A percentile compares a stretch with the other conserved stretches of the same genome.
Evolutionary conservation across 2,329 filamentous ascomycete genomes (phyloP).

Genomic region (Myotisia sp.): DNA sequence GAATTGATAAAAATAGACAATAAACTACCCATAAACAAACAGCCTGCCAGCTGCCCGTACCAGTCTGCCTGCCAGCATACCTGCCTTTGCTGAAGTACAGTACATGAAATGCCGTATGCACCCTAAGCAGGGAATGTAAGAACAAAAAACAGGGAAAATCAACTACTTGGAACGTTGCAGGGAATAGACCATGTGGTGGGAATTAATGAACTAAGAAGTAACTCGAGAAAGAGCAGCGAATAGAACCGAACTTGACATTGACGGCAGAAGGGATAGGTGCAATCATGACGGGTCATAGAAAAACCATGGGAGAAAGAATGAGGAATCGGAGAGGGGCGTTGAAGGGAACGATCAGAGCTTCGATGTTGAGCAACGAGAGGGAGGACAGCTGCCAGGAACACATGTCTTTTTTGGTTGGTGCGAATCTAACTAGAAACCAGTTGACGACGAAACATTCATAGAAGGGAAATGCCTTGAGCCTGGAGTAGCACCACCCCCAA

Average conservation of each 20-base stretch:
- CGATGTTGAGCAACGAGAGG: too few species aligned
- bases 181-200: too few species aligned
- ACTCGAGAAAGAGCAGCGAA: neutral
- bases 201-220: slow-evolving; percentile 2
- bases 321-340: neutral
- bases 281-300: neutral
- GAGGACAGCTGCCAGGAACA: too few species aligned
- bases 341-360: slow-evolving; percentile 5
- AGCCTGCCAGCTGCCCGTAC: slow-evolving; percentile 12
- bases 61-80: slow-evolving; percentile 11
- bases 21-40: slow-evolving; percentile 10
- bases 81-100: slow-evolving; percentile 17
- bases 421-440: slow-evolving; percentile 25
- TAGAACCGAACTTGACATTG: neutral
- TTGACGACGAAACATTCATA: slow-evolving; percentile 19
- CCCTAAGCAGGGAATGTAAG: slow-evolving; percentile 7
- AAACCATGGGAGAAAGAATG: slow-evolving; percentile 2
- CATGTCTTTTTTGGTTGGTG: too few species aligned
- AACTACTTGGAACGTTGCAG: slow-evolving; percentile 2
- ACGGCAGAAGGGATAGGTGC: neutral
- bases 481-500: slow-evolving; percentile 23
- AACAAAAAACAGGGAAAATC: slow-evolving; percentile 5
- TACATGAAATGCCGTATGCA: slow-evolving; percentile 16
- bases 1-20: too few species aligned
- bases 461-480: slow-evolving; percentile 23